Evolutionary conservation across 225 moss, liverwort and hornwort genomes (phyloP).

Genomic region (Ulota crispa): DNA sequence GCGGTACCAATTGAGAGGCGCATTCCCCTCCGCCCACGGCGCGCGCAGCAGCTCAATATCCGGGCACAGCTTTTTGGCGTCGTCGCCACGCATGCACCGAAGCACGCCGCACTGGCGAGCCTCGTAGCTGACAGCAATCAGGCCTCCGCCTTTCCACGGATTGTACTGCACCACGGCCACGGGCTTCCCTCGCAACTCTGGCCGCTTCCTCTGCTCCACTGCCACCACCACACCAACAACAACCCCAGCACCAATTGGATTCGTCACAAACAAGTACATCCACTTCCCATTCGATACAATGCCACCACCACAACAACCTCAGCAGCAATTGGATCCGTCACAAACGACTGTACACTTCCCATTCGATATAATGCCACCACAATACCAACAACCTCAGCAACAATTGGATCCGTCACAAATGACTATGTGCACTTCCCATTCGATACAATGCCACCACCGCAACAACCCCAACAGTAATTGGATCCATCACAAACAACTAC

Average conservation of each 20-base stretch:
- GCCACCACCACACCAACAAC: not conserved
- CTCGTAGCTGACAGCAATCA: constrained; percentile 95
- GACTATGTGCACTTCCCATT: not conserved
- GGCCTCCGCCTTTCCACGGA: constrained; percentile 89
- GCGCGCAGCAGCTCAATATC: constrained; percentile 79
- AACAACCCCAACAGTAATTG: too few relatives aligned
- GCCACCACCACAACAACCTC: not conserved
- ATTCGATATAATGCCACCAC: not conserved
- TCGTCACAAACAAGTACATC: not conserved
- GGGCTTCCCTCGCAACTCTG: constrained; percentile 87
- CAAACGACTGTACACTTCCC: not conserved
- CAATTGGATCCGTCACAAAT: not conserved
- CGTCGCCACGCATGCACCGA: constrained; percentile 86
- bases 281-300: not conserved
- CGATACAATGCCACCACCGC: not conserved
- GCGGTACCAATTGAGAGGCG: constrained; percentile 74
- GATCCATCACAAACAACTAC: too few relatives aligned
- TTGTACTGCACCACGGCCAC: constrained; percentile 91
- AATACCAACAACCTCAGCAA: not conserved
- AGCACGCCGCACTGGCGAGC: constrained; percentile 76
- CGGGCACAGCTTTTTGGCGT: constrained; percentile 78
- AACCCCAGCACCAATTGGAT: not conserved
- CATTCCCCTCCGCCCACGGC: constrained; percentile 79
- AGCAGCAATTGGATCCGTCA: not conserved
- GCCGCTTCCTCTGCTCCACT: constrained; percentile 90